Evolutionary conservation across 163 green algal species (phyloP).

Genomic region (Picocystis sp.): DNA sequence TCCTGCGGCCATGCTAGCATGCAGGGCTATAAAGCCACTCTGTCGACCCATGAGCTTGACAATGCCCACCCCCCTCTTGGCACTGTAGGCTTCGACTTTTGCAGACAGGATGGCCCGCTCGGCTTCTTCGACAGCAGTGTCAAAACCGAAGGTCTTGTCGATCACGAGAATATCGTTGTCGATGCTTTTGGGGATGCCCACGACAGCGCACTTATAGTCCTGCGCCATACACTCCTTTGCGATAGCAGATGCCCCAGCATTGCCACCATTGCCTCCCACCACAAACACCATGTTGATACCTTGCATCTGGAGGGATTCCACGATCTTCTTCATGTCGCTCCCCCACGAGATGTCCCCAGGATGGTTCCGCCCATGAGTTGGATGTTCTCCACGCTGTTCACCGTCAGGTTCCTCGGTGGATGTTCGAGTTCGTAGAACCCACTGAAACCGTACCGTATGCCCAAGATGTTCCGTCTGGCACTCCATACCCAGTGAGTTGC

Average conservation of each 20-base stretch:
- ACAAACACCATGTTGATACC: constrained; percentile 93
- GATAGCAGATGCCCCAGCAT: constrained; percentile 77
- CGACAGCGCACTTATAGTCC: constrained; percentile 45
- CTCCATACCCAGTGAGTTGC: constrained; percentile 48
- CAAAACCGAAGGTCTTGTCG: constrained; percentile 86
- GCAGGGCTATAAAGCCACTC: constrained; percentile 88
- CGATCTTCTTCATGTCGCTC: constrained; percentile 84
- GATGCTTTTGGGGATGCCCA: constrained; percentile 91
- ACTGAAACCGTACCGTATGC: constrained; percentile 77
- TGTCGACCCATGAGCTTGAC: constrained; percentile 88
- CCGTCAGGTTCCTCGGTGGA: constrained; percentile 4
- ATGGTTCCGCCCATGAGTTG: constrained; percentile 83
- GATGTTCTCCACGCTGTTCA: constrained; percentile 56
- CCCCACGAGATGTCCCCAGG: constrained; percentile 80
- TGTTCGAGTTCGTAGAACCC: constrained; percentile 72
- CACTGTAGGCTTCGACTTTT: constrained; percentile 57
- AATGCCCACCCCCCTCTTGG: constrained; percentile 55
- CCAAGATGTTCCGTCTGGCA: constrained; percentile 73
- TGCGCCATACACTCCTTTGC: constrained; percentile 52
- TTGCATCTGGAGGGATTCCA: constrained; percentile 78
- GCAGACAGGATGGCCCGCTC: constrained; percentile 70
- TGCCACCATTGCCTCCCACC: constrained; percentile 84
- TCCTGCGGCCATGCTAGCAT: constrained; percentile 72
- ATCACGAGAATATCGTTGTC: constrained; percentile 97
- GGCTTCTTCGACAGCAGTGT: constrained; percentile 83